Evolutionary conservation across 2,329 filamentous ascomycete genomes (phyloP).

Genomic region (Pyrenochaeta sp.): DNA sequence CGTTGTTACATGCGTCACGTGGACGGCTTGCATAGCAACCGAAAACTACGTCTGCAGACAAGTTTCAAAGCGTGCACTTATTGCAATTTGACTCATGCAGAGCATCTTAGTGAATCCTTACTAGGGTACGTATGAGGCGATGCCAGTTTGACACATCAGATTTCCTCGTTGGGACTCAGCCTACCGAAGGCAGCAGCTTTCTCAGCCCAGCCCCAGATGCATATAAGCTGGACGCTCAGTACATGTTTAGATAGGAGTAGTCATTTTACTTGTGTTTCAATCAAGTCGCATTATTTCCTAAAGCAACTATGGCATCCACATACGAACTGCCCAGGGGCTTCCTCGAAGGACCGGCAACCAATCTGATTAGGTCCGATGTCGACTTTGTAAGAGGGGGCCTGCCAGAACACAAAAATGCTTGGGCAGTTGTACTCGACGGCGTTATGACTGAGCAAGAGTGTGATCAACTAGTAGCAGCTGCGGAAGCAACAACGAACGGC

Average conservation of each 20-base stretch:
- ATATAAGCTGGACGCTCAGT: background rate
- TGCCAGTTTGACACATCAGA: background rate
- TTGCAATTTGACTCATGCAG: background rate
- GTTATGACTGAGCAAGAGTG: conserved; percentile 73
- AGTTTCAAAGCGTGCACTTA: background rate
- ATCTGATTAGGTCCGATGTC: conserved; percentile 60
- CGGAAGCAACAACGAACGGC: conserved; percentile 40
- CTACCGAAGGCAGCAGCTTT: conserved; percentile 25
- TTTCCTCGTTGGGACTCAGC: conserved; percentile 7
- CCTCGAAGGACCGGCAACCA: conserved; percentile 55
- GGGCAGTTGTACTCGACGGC: conserved; percentile 71
- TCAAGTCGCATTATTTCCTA: background rate
- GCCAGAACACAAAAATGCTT: conserved; percentile 62
- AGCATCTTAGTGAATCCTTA: background rate
- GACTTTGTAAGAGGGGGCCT: conserved; percentile 61
- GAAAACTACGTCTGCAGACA: background rate
- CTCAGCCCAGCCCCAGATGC: conserved; percentile 7
- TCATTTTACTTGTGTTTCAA: background rate
- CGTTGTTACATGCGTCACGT: conserved; percentile 16
- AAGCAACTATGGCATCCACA: conserved; percentile 31
- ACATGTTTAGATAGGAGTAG: background rate
- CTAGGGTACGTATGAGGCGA: background rate
- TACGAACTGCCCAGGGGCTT: conserved; percentile 58
- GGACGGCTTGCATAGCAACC: conserved; percentile 18
- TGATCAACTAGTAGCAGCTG: conserved; percentile 37